Base-by-base conservation (phyloP, 2,329 filamentous ascomycete genomes). In the Emergomyces pasteurianus region DNA sequence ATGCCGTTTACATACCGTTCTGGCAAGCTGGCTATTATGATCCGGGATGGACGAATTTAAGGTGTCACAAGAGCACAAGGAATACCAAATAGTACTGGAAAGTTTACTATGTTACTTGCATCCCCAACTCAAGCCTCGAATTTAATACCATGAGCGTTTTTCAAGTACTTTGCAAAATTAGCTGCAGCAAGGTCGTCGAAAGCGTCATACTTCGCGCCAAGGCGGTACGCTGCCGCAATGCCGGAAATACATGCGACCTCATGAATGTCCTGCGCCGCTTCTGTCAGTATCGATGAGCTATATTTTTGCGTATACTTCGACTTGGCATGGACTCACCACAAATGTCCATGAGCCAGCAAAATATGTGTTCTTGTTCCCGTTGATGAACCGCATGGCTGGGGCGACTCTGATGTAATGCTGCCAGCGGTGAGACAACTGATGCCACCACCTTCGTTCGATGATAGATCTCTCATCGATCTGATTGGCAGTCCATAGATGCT, bases 211-310 rank as follows among this genome's bases (percentile, higher is more conserved):
- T 79, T 75, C 0, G 86, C 87, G 0, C 87, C 87, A 0, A 89
- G 75, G 54, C 83, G 81, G 59, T 87, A 87, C 0, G 86, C 87
- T 1, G 86, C 87, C 3, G 86, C 84, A 55, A 89, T 87, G 0
- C 87, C 86, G 60, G 81, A 84, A 57, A 90, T 85, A 61, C 85
- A 85, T 1, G 87, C 87, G 10, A 88, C 78, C 67, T 90, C 87
- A 66, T 90, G 80, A 76, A 82, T 82, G 61, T 75, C 75, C 67
- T 73, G 42, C 12, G 26, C 8, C 31, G 18, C 23, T 23, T 38
- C 18, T 38, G 34, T 38, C 28, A 58, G 50, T 53, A 40, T 23
- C 21, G 31, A 26, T 12, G 47, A 12, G 5, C 14, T 40, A 14
- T 9, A 56, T 14, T 26, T 40, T 14, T 56, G 21, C 36, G 14